Evolutionary conservation across 192 early-diverging fungal species (phyloP), one percentile per base, ranked within the genome.

Genomic region (Coemansia sp.): DNA sequence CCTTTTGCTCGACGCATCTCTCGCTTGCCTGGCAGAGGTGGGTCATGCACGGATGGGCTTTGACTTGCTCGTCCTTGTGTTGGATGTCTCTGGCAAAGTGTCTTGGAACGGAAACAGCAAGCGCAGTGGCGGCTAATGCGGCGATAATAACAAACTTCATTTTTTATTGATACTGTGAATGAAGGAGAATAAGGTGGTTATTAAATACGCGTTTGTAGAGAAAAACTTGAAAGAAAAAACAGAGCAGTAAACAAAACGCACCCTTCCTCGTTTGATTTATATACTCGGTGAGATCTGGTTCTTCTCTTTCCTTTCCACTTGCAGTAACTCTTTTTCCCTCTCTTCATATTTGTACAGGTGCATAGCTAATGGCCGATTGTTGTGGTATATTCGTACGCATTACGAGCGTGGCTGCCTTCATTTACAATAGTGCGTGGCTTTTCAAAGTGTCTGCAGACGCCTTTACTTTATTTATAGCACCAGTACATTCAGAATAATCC

Each of bases 1-100:
- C 72, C 6, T 38, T 54, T 20, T 58, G 17, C 45, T 80, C 77
- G 20, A 73, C 61, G 22, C 77, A 80, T 0, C 42, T 49, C 37
- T 71, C 62, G 39, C 32, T 67, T 16, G 51, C 6, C 10, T 44
- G 45, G 48, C 77, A 80, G 11, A 49, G 7, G 17, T 50, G 19
- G 0, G 37, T 60, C 13, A 22, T 37, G 55, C 77, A 75, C 1
- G 77, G 72, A 43, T 80, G 77, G 2, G 11, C 8, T 5, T 17
- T 40, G 10, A 68, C 61, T 20, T 40, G 32, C n/a, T 41, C 39
- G 39, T 16, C 57, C 25, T 10, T 10, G 11, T 25, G 37, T 38
- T 37, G 55, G 22, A 37, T 56, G 19, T 25, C 37, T 37, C 55
- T 56, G 14, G 5, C 39, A 59, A 5, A 6, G 1, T 41, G 8